These are phyloP conservation scores for Lupinus albus DNA, from an alignment of 306 rosid species.

Conservation along the genomic window DNA sequence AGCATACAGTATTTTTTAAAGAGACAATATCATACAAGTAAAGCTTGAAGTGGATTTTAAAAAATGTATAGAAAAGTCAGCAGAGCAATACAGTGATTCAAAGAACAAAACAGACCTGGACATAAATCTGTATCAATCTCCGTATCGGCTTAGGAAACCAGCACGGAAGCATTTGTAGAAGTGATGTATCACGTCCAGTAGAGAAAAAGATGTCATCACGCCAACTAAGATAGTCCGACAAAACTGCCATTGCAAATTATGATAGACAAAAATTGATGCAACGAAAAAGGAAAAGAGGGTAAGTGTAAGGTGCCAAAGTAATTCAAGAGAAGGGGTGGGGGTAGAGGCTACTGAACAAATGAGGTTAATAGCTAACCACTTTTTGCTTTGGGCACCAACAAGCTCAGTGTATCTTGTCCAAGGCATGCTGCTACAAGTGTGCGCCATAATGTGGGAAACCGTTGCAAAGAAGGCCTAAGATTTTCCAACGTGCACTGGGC, in stretches of 20 bases:
- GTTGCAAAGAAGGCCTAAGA: constrained; percentile 81
- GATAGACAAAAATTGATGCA: constrained; percentile 21
- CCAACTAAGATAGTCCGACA: constrained; percentile 83
- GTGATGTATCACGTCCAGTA: constrained; percentile 87
- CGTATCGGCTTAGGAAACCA: constrained; percentile 91
- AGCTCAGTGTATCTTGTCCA: constrained; percentile 69
- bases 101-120: constrained; percentile 67
- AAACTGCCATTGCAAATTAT: constrained; percentile 52
- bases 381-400: constrained; percentile 63
- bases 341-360: constrained; percentile 21
- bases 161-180: constrained; percentile 90
- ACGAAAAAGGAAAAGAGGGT: constrained; percentile 11
- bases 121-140: constrained; percentile 84
- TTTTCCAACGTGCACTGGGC: constrained; percentile 95
- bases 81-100: constrained; percentile 32
- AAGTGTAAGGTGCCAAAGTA: constrained; percentile 35
- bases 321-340: constrained; percentile 10
- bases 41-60: constrained; percentile 21
- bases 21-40: constrained; percentile 16
- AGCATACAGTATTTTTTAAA: constrained; percentile 22
- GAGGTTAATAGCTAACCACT: constrained; percentile 62
- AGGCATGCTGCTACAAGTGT: constrained; percentile 77
- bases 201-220: constrained; percentile 83
- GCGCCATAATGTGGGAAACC: constrained; percentile 85
- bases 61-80: constrained; percentile 29